Base-by-base conservation (phyloP, 2,329 filamentous ascomycete genomes). In the Xylariaceae sp. region DNA sequence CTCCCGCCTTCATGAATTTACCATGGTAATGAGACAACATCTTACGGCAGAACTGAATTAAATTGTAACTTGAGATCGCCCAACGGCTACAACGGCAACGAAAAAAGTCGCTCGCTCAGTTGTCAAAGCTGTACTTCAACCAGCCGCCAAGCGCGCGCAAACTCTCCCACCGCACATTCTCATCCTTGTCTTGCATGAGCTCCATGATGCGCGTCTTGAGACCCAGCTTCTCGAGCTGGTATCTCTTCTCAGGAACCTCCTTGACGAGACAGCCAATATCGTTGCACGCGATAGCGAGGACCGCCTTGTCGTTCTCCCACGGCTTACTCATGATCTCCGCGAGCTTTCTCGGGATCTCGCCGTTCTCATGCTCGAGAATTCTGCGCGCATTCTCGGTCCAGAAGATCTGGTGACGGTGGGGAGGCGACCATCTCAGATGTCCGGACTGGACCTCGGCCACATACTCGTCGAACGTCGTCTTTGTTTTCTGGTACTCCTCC, bases 111-210 rank as follows among this genome's bases (percentile, higher is more conserved):
- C 52, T 34, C 30, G 53, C 23, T 59, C 56, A 67, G 64, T 67
- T 68, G 58, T 85, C 82, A 67, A 86, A 85, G 74, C 81, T 85
- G 68, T 85, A 86, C 78, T 85, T 84, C 69, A 86, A 73, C 83
- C 83, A 86, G 15, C 82, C 81, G 17, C 82, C 83, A 47, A 97
- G 85, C 13, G 92, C 92, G 69, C 88, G 85, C 76, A 97, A 77
- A 74, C 90, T 94, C 79, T 97, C 92, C 91, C 92, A 97, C 71
- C 92, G 82, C 51, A 97, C 90, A 61, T 85, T 87, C 78, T 96
- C 92, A 69, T 96, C 91, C 60, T 86, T 82, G 71, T 95, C 90
- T 69, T 85, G 87, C 92, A 97, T 97, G 70, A 97, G 80, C 76
- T 92, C 89, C 92, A 97, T 96, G 62, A 96, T 88, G 66, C 90